Conservation (phyloP, 1,284 basidiomycete genomes). For the Irpex sp. region DNA sequence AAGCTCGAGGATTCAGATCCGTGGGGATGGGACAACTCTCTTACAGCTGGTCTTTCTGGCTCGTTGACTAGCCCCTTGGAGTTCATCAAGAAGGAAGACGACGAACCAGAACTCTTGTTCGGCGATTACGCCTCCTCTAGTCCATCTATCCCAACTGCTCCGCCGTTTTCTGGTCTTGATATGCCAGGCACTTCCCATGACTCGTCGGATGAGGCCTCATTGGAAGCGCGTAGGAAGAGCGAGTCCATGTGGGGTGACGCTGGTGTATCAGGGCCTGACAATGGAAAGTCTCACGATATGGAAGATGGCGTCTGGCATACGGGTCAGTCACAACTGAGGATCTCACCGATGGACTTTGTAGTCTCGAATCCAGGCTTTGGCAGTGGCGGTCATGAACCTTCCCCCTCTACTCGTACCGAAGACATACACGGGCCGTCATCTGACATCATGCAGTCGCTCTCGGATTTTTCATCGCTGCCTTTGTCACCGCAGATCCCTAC, state of each 20-base stretch:
- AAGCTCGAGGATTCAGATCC: constrained; percentile 44
- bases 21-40: constrained; percentile 38
- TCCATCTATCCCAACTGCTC: constrained; percentile 10
- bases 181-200: constrained; percentile 16
- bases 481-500: neutral
- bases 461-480: neutral
- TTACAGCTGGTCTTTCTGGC: neutral
- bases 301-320: constrained; percentile 38
- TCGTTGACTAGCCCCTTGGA: constrained; percentile 1
- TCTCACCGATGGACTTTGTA: neutral
- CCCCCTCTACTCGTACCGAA: neutral
- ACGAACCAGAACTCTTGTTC: constrained; percentile 18
- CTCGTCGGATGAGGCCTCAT: constrained; percentile 17
- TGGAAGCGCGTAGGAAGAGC: constrained; percentile 18
- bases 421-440: neutral
- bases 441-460: neutral
- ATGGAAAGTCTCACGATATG: constrained; percentile 40
- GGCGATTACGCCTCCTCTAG: constrained; percentile 17
- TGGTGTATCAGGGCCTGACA: constrained; percentile 47
- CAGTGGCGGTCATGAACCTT: neutral
- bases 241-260: constrained; percentile 41
- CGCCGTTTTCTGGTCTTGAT: constrained; percentile 16
- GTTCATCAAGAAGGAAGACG: constrained; percentile 32
- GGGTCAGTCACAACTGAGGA: constrained; percentile 1
- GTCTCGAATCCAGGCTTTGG: neutral